A percentile compares a stretch with the other conserved stretches of the same genome.
Evolutionary conservation across 805 yeast species (phyloP).

Genomic region (Ogataea ramenticola): DNA sequence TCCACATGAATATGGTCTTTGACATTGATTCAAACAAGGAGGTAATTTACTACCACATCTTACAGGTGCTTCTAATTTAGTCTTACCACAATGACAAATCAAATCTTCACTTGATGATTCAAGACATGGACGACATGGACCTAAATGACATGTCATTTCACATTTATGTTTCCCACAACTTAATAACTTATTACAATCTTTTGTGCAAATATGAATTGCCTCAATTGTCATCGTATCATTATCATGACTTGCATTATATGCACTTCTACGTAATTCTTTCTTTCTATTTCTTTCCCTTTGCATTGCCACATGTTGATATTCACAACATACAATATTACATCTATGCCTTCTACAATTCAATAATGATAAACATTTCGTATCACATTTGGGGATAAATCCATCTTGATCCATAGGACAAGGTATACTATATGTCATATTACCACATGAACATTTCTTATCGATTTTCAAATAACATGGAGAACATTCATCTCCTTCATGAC

Average conservation of each 20-base stretch:
- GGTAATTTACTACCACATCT: conserved; percentile 72
- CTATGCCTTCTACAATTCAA: conserved; percentile 78
- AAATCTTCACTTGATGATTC: conserved; percentile 77
- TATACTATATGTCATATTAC: conserved; percentile 44
- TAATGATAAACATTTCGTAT: conserved; percentile 63
- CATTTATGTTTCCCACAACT: conserved; percentile 65
- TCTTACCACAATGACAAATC: conserved; percentile 74
- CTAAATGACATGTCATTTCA: conserved; percentile 66
- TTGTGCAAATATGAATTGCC: conserved; percentile 66
- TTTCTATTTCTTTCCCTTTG: conserved; percentile 42
- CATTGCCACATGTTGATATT: conserved; percentile 54
- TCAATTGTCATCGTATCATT: conserved; percentile 58
- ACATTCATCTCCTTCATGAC: conserved; percentile 71
- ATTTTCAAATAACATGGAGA: conserved; percentile 53
- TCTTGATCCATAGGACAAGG: conserved; percentile 54
- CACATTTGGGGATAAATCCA: conserved; percentile 54
- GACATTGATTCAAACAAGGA: conserved; percentile 60
- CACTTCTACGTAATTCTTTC: conserved; percentile 26
- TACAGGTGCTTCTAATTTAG: conserved; percentile 74
- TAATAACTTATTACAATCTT: conserved; percentile 53
- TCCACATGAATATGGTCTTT: conserved; percentile 54
- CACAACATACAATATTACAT: conserved; percentile 65
- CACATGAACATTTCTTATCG: conserved; percentile 57
- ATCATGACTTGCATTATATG: conserved; percentile 23
- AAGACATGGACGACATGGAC: conserved; percentile 73